Base-by-base conservation (phyloP, 495 filamentous ascomycete species). In the Elaphomyces granulatus region DNA sequence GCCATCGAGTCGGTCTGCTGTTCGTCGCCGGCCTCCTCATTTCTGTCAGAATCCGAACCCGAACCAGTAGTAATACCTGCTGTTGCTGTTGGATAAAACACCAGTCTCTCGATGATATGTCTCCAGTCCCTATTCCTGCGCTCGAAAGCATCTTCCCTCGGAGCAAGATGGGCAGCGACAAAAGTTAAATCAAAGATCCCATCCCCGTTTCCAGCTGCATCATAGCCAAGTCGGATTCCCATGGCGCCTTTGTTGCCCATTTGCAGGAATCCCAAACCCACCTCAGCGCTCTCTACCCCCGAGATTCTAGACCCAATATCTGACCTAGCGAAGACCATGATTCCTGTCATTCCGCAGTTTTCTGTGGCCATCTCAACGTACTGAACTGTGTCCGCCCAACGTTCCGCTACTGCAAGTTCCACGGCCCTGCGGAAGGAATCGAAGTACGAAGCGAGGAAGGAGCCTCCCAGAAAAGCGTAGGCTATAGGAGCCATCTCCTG, bases 161-260 rank as follows among this genome's bases (percentile, higher is more conserved):
- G 78, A 2, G 87, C 85, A 33, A 95, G 65, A 56, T 98, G 90
- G n/a, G 85, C 81, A 14, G 83, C 77, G 8, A 93, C 75, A 42
- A 94, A 83, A 1, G 83, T 93, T 32, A 96, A 55, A 45, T 81
- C 74, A 1, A 75, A 63, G 8, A 65, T 63, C 26, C 64, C 55
- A 3, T 53, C 46, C 37, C 54, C 28, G 28, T 43, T 31, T 7
- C 37, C 51, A 4, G 47, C 47, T 0, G 48, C 48, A n/a, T 59
- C 49, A 45, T 75, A 80, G 1, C 68, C 70, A 37, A 94, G 52
- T 21, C 84, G 64, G 20, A 87, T 66, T 0, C 82, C 90, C 4
- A 90, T 83, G 6, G 85, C 87, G 17, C 87, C 90, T 53, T 98
- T 98, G 51, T 94, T 94, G 3, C 86, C 87, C 83, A 94, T 90